Base-by-base conservation (phyloP, 2,329 filamentous ascomycete species). In the Pestalotiopsis sp. region DNA sequence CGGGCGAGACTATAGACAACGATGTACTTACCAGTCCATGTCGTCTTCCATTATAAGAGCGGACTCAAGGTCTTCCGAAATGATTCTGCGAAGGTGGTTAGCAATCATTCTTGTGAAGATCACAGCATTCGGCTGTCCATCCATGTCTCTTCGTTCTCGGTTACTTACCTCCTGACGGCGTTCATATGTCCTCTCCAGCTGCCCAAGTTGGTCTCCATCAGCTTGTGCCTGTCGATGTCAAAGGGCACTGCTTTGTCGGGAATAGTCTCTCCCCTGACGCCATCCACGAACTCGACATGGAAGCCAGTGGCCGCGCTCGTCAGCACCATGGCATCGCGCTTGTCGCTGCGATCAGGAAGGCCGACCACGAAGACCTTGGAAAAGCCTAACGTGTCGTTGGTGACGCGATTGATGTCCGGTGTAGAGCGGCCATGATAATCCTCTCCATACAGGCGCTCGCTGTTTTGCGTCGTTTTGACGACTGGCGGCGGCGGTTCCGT, bases 331-430 rank as follows among this genome's bases (percentile, higher is more conserved):
- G 80, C 81, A 78, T 86, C 85, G 61, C 81, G 79, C 68, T 84
- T 83, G 70, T 86, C 85, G 1, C 81, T 80, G 39, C 84, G 77
- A 49, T 81, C 78, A 5, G 82, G 80, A 11, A 86, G 73, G 2
- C 81, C 80, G 63, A 87, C 79, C 17, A 82, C 81, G 71, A 84
- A 83, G 36, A 86, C 76, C 61, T 82, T 81, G 66, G 84, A 76
- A 70, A 85, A 84, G 0, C 76, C 77, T 1, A 78, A 68, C 1
- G 75, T 76, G 20, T 67, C 66, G 66, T 78, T 78, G 17, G 70
- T 68, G 7, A 74, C 74, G 1, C 69, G 72, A 49, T 73, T 71
- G 65, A 74, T 67, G 27, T 75, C 74, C 7, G 64, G 3, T 14
- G 13, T 59, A n/a, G 64, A 59, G 20, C 31, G 63, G 45, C 45